phyloP scores from a whole-genome alignment of 345 rosid species.

The Linum lewisii region DNA sequence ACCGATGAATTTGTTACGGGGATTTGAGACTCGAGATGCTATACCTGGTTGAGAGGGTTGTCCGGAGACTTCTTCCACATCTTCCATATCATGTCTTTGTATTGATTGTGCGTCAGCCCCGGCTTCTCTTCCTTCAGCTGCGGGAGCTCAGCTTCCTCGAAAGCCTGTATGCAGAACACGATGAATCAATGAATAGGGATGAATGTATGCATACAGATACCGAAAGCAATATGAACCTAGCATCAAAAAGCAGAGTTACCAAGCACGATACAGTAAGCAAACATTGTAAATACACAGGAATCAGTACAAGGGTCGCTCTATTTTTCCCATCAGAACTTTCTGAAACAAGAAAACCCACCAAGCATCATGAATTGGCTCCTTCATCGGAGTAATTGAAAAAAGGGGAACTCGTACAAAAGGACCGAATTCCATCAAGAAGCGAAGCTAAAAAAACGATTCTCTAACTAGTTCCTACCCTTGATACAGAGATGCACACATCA shows the following conservation, averaged over 20 bases:
- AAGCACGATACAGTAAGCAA: too few species aligned
- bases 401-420: too few species aligned
- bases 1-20: background rate
- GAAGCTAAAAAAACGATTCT: too few species aligned
- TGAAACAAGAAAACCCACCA: background rate
- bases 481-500: too few species aligned
- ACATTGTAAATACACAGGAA: too few species aligned
- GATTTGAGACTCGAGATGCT: slow-evolving; percentile 5
- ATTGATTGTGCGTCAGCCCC: slow-evolving; percentile 91
- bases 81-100: slow-evolving; percentile 97
- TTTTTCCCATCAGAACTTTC: background rate
- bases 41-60: slow-evolving; percentile 93
- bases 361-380: too few species aligned
- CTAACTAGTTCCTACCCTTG: too few species aligned
- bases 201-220: background rate
- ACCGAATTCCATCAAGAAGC: too few species aligned
- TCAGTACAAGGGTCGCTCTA: too few species aligned
- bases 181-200: background rate
- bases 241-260: background rate
- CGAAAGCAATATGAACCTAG: background rate
- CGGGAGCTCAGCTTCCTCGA: slow-evolving; percentile 92
- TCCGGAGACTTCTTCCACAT: slow-evolving; percentile 99
- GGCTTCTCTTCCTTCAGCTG: slow-evolving; percentile 89
- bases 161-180: slow-evolving; percentile 39
- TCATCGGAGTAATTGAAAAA: too few species aligned